phyloP scores from a whole-genome alignment of 2,329 filamentous ascomycete genomes.

The Aspergillus candidus region DNA sequence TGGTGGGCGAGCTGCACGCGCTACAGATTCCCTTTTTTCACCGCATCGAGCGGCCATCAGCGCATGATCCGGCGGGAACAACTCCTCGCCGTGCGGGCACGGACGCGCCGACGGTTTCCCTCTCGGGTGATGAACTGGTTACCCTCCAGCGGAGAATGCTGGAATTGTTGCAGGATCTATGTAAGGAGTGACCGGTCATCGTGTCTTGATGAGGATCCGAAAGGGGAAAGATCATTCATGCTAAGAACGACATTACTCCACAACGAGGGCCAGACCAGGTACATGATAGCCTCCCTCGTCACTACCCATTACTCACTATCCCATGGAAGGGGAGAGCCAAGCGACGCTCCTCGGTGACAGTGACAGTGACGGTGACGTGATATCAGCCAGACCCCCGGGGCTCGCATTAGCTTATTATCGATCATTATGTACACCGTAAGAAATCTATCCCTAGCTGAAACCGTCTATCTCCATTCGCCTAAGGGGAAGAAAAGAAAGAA shows the following conservation, averaged over 20 bases:
- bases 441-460: constrained; percentile 8
- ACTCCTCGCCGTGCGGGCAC: constrained; percentile 22
- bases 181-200: constrained; percentile 25
- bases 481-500: constrained; percentile 5
- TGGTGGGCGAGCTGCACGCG: constrained; percentile 50
- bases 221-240: too few relatives aligned
- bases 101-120: constrained; percentile 7
- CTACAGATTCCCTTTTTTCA: constrained; percentile 57
- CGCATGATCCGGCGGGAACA: constrained; percentile 40
- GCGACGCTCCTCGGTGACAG: too few relatives aligned
- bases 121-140: constrained; percentile 39
- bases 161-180: constrained; percentile 47
- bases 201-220: too few relatives aligned
- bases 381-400: neutral
- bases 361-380: neutral
- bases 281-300: too few relatives aligned
- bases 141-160: constrained; percentile 45
- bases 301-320: too few relatives aligned
- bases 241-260: too few relatives aligned
- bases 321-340: too few relatives aligned
- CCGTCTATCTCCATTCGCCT: constrained; percentile 16
- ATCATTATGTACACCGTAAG: constrained; percentile 19
- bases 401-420: constrained; percentile 9
- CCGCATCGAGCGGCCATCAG: too few relatives aligned
- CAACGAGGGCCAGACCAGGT: too few relatives aligned